Base-by-base conservation (phyloP, 148 eudicot species). In the Limonium bicolor region DNA sequence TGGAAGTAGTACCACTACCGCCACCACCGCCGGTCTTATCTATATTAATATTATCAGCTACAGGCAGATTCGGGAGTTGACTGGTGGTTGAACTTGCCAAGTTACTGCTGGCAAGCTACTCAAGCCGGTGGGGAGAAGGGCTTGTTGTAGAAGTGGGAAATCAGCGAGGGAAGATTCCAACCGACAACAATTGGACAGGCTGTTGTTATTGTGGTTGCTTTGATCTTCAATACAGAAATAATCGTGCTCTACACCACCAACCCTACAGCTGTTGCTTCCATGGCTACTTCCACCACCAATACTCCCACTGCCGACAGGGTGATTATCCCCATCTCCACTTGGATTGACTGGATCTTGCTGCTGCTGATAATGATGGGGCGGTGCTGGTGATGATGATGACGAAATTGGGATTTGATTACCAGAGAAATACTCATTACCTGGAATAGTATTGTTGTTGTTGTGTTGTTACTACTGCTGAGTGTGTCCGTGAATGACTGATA, bases 401-500 rank as follows among this genome's bases (percentile, higher is more conserved):
- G 26, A 27, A 24, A 2, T 2, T 14, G 18, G n/a, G n/a, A 15
- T 24, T 25, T 18, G 46, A 41, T 11, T 26, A 41, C 2, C 25
- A n/a, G n/a, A n/a, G n/a, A n/a, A n/a, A n/a, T n/a, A n/a, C n/a
- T n/a, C n/a, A n/a, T n/a, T n/a, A n/a, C n/a, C n/a, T n/a, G n/a
- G n/a, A n/a, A n/a, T n/a, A n/a, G n/a, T n/a, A n/a, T n/a, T n/a
- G n/a, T n/a, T n/a, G n/a, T n/a, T n/a, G n/a, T n/a, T n/a, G n/a
- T n/a, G n/a, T n/a, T n/a, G n/a, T n/a, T n/a, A n/a, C n/a, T n/a
- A n/a, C n/a, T n/a, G 18, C 25, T 17, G 2, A 51, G 35, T 0
- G 66, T 45, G 33, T 45, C 52, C 43, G 56, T 53, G 4, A 59
- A 36, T 1, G 66, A 69, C 19, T 37, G 47, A 13, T 60, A 64